Base-by-base conservation (phyloP, 2,329 filamentous ascomycete species). In the Microascus cirrosus region DNA sequence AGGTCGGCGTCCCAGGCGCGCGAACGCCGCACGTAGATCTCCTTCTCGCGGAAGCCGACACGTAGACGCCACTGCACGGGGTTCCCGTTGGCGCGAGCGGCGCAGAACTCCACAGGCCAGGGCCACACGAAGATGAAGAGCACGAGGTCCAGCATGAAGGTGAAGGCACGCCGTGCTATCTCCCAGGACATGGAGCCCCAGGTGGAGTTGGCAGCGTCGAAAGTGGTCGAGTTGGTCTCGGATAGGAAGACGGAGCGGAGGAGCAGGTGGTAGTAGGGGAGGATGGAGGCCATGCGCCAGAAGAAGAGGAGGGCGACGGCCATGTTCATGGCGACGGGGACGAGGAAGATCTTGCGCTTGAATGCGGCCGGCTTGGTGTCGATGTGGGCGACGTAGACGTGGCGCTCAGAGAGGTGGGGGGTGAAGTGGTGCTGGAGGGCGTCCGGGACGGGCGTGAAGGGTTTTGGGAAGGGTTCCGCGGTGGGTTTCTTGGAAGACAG, bases 341-440 rank as follows among this genome's bases (percentile, higher is more conserved):
- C 84, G 54, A 84, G 65, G 72, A 96, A 96, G 65, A 95, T 87
- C 66, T 89, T 87, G 68, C 82, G 82, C 73, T 96, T 96, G 73
- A 92, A 83, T 32, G 78, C 77, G 22, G 73, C 71, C 0, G 85
- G 84, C 61, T 87, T 84, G 60, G 73, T 74, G 76, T 96, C 92
- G 71, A 95, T 77, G 74, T 96, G 91, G 34, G 87, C 79, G 65
- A 96, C 81, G 78, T 96, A 96, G 68, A 95, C 80, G 70, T 89
- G 83, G 58, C 80, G 73, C 58, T 80, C 76, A 59, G 84, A 80
- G 60, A 96, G 84, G 51, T 77, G 79, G 39, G 80, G 73, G 66
- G 88, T 78, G 68, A 95, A 86, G 50, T 32, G 51, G 12, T 84
- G 79, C 55, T 77, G 65, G 57, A 95, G 80, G 35, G 78, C 76